Evolutionary conservation across 208 protist species (phyloP), one percentile per base, ranked within the genome.

Genomic region (Leishmania aethiopica): DNA sequence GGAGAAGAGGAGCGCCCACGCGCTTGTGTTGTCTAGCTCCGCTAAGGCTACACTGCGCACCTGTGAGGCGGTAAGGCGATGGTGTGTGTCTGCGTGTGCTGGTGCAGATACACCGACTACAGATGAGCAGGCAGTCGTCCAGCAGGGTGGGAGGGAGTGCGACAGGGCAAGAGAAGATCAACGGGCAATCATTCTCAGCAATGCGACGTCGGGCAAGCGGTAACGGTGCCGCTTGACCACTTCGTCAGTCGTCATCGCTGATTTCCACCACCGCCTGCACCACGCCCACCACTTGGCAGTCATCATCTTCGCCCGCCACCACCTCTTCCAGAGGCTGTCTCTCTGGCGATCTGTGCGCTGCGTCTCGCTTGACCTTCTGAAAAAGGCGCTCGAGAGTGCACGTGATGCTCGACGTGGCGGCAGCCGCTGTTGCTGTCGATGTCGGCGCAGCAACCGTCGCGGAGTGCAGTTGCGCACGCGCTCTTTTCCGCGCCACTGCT

Each of bases 241-340:
- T 64, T 25, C 51, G 2, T 76, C 80, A 72, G 51, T 90, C 89
- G 75, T 85, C 86, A 55, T 96, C 92, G 81, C 88, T 93, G 49
- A 93, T 88, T 45, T 94, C 88, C 60, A 96, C 86, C 37, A 91
- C 80, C 5, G 40, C 53, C 25, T 82, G 84, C 55, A 71, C 74
- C 4, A 85, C 51, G 11, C 64, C 60, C 1, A 89, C 80, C 53
- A 89, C 57, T 59, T 90, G 77, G 78, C 80, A 88, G 25, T 85
- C 81, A 25, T 88, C 85, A 25, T 87, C 81, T 6, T 88, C 85
- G n/a, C 78, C 64, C 2, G 15, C 47, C 51, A 55, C 70, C 10
- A 47, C 55, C 13, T 69, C 62, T 40, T 72, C n/a, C 71, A 49
- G 71, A 45, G 11, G n/a, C n/a, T 55, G 28, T 49, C 57, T 5